Conservation (phyloP, 2,329 filamentous ascomycete genomes). For the Epichloe festucae region DNA sequence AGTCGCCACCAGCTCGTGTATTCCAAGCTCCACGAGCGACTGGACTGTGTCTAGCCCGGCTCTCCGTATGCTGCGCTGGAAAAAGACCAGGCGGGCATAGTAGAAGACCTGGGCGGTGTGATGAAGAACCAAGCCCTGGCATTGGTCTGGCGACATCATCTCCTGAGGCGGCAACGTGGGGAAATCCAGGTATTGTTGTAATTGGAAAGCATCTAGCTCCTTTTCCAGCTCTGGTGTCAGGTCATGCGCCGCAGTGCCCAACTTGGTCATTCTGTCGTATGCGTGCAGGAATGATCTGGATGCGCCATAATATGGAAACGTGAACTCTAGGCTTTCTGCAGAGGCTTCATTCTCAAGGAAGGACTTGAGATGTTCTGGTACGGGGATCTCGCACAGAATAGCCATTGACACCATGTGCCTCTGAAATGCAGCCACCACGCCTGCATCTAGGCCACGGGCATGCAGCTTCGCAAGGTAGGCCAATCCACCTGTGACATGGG, state of each 20-base stretch:
- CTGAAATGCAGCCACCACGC: slow-evolving; percentile 9
- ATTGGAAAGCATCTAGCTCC: slow-evolving; percentile 18
- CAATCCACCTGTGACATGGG: slow-evolving; percentile 12
- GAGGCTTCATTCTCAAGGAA: slow-evolving; percentile 6
- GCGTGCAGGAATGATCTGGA: slow-evolving; percentile 9
- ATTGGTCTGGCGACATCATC: slow-evolving; percentile 6
- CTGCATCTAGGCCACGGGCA: slow-evolving; percentile 6
- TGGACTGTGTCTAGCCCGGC: slow-evolving; percentile 14
- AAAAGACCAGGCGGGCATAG: slow-evolving; percentile 22
- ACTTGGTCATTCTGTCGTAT: slow-evolving; percentile 11
- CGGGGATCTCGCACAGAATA: slow-evolving; percentile 11
- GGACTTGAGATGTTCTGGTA: slow-evolving; percentile 8
- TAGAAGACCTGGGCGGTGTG: slow-evolving; percentile 19
- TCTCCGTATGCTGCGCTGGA: slow-evolving; percentile 19
- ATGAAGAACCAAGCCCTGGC: slow-evolving; percentile 13
- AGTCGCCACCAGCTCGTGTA: slow-evolving; percentile 19
- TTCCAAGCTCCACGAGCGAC: slow-evolving; percentile 18
- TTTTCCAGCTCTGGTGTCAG: not conserved
- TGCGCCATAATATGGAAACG: slow-evolving; percentile 13
- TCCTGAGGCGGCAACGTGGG: slow-evolving; percentile 7
- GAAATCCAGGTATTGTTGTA: slow-evolving; percentile 17
- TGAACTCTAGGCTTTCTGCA: slow-evolving; percentile 8
- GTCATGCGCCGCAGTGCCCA: slow-evolving; percentile 6
- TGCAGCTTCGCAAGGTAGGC: slow-evolving; percentile 11
- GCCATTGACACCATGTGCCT: slow-evolving; percentile 14